A percentile compares a stretch with the other conserved stretches of the same genome.
Conservation (phyloP, 495 filamentous ascomycete genomes). For the Bombardia bombarda region DNA sequence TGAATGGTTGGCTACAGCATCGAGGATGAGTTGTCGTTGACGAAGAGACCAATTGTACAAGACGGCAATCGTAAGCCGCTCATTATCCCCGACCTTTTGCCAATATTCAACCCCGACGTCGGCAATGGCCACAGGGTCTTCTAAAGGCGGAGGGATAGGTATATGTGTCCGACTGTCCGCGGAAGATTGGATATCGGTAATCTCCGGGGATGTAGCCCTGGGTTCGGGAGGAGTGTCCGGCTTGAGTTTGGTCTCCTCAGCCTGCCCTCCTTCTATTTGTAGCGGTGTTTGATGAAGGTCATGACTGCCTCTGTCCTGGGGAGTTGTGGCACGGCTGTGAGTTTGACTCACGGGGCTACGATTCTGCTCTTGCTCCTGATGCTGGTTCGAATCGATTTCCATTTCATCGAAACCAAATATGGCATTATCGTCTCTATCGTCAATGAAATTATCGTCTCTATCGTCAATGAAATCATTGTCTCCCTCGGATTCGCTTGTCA, state of each 20-base stretch:
- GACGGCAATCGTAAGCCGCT: slow-evolving; percentile 18
- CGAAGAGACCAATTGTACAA: slow-evolving; percentile 8
- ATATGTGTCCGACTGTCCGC: too few species aligned
- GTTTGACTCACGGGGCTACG: not conserved
- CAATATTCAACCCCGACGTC: slow-evolving; percentile 14
- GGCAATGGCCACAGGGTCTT: slow-evolving; percentile 7
- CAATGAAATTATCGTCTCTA: slow-evolving; percentile 15
- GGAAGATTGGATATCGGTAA: too few species aligned
- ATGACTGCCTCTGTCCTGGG: not conserved
- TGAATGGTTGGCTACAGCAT: not conserved
- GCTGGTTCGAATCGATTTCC: not conserved
- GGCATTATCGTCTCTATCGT: not conserved
- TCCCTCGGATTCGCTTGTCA: slow-evolving; percentile 39
- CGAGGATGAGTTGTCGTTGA: slow-evolving; percentile 1
- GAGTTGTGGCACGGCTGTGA: not conserved
- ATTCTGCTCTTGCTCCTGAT: not conserved
- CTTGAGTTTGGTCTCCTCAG: too few species aligned
- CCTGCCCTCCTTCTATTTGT: too few species aligned
- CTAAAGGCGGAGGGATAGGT: too few species aligned
- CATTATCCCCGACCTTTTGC: slow-evolving; percentile 9
- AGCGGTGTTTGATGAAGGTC: too few species aligned
- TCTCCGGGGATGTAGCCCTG: too few species aligned
- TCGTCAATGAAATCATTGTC: slow-evolving; percentile 35
- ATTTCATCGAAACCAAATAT: not conserved
- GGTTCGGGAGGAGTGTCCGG: not conserved